Conservation (phyloP, 176 grass and related monocot species). For the Dendrocalamus sinicus region DNA sequence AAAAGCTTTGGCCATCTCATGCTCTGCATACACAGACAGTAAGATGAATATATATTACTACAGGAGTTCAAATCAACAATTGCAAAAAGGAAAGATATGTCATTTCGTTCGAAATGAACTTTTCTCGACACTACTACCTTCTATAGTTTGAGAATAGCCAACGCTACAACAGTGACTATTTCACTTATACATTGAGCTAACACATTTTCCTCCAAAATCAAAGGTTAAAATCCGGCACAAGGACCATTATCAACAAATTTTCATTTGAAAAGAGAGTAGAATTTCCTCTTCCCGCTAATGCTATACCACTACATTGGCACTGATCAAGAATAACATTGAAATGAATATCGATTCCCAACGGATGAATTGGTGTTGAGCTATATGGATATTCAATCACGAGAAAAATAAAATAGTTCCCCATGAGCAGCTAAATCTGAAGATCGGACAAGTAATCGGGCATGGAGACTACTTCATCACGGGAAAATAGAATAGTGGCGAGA, state of each 20-base stretch:
- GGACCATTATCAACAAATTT: not conserved
- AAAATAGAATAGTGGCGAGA: too few species aligned
- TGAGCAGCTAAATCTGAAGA: not conserved
- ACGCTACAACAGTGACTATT: not conserved
- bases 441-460: not conserved
- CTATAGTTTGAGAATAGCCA: not conserved
- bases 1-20: conserved; percentile 77
- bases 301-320: not conserved
- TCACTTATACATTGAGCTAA: not conserved
- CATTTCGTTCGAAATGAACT: not conserved
- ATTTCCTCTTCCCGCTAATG: not conserved
- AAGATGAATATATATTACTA: not conserved
- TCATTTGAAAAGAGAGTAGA: not conserved
- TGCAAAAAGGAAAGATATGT: not conserved
- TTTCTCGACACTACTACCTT: not conserved
- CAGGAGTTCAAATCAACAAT: not conserved
- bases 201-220: not conserved
- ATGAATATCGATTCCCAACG: not conserved
- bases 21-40: conserved; percentile 51
- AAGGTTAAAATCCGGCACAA: not conserved
- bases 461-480: not conserved
- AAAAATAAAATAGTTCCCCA: not conserved
- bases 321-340: conserved; percentile 5
- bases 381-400: not conserved
- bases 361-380: not conserved